Evolutionary conservation across 768 basidiomycete genomes (phyloP).

Genomic region (Piloderma croceum): DNA sequence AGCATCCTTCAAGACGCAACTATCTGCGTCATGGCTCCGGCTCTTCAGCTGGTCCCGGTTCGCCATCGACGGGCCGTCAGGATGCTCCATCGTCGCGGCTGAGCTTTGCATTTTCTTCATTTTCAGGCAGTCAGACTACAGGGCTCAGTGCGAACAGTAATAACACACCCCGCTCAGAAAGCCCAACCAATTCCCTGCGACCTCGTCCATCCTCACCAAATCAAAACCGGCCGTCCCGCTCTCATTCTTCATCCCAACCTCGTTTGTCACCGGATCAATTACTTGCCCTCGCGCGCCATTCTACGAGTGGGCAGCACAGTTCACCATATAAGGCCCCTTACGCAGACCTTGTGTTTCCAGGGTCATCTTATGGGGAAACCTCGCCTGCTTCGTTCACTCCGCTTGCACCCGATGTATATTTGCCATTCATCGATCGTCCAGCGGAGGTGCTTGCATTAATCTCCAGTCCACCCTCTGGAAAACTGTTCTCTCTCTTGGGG

Average conservation of each 20-base stretch:
- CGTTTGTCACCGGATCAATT: constrained; percentile 69
- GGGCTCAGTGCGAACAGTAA: constrained; percentile 17
- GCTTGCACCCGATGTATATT: constrained; percentile 68
- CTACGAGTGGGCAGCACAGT: constrained; percentile 35
- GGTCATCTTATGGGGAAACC: constrained; percentile 10
- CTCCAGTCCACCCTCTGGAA: constrained; percentile 56
- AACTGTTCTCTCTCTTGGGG: constrained; percentile 65
- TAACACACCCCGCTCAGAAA: constrained; percentile 25
- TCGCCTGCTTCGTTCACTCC: constrained; percentile 62
- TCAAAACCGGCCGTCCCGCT: constrained; percentile 24
- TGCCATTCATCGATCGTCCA: constrained; percentile 84
- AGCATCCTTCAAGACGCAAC: constrained; percentile 19
- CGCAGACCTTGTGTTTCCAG: constrained; percentile 11
- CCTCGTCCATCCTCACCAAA: constrained; percentile 44
- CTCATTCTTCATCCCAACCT: constrained; percentile 33
- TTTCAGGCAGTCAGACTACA: constrained; percentile 28
- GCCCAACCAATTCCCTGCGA: constrained; percentile 37
- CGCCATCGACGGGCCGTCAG: constrained; percentile 21
- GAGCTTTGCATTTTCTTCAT: constrained; percentile 66
- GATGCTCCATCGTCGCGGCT: constrained; percentile 27
- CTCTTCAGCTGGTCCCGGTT: constrained; percentile 31
- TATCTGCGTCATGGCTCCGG: constrained; percentile 1
- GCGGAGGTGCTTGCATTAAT: constrained; percentile 69
- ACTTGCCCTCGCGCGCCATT: constrained; percentile 63
- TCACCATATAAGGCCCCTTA: constrained; percentile 15